A percentile compares a stretch with the other conserved stretches of the same genome.
Evolutionary conservation across 1,139 yeast genomes (phyloP).

Genomic region (Williopsis jadinii): DNA sequence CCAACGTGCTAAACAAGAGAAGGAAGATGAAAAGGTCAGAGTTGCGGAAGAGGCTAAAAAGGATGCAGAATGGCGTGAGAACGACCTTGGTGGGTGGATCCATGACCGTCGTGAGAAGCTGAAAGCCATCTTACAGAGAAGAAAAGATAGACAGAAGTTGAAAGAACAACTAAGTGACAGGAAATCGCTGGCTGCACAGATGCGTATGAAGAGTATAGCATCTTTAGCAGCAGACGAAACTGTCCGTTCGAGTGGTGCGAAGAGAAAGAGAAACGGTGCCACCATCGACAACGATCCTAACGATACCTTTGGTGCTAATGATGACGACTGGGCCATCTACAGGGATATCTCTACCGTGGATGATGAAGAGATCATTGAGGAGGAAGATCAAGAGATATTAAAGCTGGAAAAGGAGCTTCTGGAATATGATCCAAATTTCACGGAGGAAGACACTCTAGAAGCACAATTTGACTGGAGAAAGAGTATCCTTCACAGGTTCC

Average conservation of each 20-base stretch:
- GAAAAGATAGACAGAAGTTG: conserved; percentile 64
- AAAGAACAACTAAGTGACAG: conserved; percentile 79
- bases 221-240: conserved; percentile 73
- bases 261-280: conserved; percentile 43
- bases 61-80: conserved; percentile 72
- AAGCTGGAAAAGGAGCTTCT: conserved; percentile 68
- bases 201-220: conserved; percentile 88
- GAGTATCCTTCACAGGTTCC: conserved; percentile 70
- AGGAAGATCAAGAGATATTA: conserved; percentile 53
- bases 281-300: conserved; percentile 80
- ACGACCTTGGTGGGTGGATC: conserved; percentile 77
- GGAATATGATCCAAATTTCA: conserved; percentile 77
- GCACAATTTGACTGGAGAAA: conserved; percentile 82
- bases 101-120: conserved; percentile 59
- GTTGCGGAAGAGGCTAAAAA: conserved; percentile 48
- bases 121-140: conserved; percentile 44
- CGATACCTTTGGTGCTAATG: conserved; percentile 93
- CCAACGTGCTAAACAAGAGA: conserved; percentile 73
- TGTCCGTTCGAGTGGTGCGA: conserved; percentile 25
- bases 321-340: conserved; percentile 92
- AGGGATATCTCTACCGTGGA: conserved; percentile 73
- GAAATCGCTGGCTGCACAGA: conserved; percentile 86
- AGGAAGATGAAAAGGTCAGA: conserved; percentile 48
- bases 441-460: conserved; percentile 78
- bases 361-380: conserved; percentile 72